Evolutionary conservation across 2,329 filamentous ascomycete species (phyloP), one percentile per base, ranked within the genome.

Genomic region (Pseudogymnoascus pannorum): DNA sequence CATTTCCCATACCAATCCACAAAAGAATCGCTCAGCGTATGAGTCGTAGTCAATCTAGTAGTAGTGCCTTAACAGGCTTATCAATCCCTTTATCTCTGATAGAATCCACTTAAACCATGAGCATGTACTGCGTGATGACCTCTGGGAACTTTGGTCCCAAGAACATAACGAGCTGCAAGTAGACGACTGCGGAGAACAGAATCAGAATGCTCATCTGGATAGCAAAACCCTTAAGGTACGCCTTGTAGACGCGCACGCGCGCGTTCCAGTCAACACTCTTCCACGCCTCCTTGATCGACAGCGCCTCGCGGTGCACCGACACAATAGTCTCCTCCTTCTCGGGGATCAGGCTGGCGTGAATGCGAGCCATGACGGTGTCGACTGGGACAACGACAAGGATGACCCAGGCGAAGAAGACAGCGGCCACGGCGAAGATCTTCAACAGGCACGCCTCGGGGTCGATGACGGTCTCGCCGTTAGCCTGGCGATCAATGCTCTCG

Each of bases 261-360:
- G 89, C 86, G 63, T 84, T 78, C 73, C 83, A 83, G 72, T 87
- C 84, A 73, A 96, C 92, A 35, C 85, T 89, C 68, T 79, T 81
- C 89, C 91, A 92, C 1, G 91, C 92, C 68, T 93, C 88, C 58
- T 83, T 73, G 69, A 93, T 81, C 40, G 87, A 83, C 64, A 90
- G 80, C 66, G 84, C 86, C 66, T 90, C 89, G 66, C 92, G 89
- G 78, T 97, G 93, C 69, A 97, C 96, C 31, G 91, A 87, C 35
- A 97, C 87, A 66, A 97, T 89, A 24, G 90, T 86, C 75, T 95
- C 88, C 66, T 92, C 83, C 16, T 90, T 86, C 63, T 91, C 87
- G 0, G 91, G 84, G 2, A 97, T 84, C 68, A 96, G 85, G 57
- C 90, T 93, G 5, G 92, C 92, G 72, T 96, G 91, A 35, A 96